Conservation (phyloP, 176 grass and related monocot species). For the Metroxylon sagu region DNA sequence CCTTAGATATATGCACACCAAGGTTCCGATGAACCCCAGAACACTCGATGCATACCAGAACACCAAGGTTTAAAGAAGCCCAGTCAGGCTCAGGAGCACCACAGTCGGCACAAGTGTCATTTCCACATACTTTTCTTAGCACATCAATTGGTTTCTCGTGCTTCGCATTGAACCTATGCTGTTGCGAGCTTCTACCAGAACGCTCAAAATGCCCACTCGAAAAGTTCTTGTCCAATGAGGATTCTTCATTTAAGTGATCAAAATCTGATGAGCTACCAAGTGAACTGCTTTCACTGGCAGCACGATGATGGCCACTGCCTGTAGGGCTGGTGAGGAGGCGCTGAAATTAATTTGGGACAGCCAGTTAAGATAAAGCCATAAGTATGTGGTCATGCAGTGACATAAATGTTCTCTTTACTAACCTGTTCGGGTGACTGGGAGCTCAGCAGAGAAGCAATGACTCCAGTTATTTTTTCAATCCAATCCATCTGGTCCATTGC, state of each 20-base stretch:
- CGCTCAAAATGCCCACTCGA: conserved; percentile 73
- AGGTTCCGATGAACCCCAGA: conserved; percentile 98
- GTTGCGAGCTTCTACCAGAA: conserved; percentile 53
- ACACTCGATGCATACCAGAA: conserved; percentile 96
- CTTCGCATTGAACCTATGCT: conserved; percentile 61
- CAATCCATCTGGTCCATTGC: conserved; percentile 99
- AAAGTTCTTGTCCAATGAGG: conserved; percentile 53
- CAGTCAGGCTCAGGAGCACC: conserved; percentile 80
- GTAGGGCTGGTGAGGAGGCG: conserved; percentile 56
- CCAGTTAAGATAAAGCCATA: not conserved
- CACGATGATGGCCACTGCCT: conserved; percentile 56
- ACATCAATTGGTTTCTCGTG: conserved; percentile 94
- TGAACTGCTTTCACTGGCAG: conserved; percentile 68
- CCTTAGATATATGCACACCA: conserved; percentile 99
- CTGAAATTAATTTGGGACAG: conserved; percentile 38
- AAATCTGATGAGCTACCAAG: conserved; percentile 83
- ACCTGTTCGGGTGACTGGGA: conserved; percentile 97
- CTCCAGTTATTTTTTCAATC: conserved; percentile 99
- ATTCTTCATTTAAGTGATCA: conserved; percentile 73
- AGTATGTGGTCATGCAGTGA: not conserved
- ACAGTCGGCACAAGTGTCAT: conserved; percentile 82
- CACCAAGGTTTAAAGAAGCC: conserved; percentile 89
- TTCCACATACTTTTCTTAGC: conserved; percentile 91
- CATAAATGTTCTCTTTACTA: conserved; percentile 10
- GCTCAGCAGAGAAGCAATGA: conserved; percentile 93